phyloP scores from a whole-genome alignment of 2,329 filamentous ascomycete species.

The Aspergillus sp. region DNA sequence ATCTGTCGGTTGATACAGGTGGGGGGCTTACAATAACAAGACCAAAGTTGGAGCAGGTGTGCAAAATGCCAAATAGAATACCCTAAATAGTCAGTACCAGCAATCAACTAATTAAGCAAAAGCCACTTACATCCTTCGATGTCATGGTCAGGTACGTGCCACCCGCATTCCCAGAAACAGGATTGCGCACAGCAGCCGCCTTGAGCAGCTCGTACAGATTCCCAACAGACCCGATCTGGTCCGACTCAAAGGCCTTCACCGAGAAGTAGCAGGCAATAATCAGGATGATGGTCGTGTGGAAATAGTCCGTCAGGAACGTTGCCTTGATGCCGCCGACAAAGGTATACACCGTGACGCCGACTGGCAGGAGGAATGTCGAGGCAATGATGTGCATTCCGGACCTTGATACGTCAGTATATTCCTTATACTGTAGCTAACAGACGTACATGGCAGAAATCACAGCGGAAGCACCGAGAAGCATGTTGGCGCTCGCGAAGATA shows the following conservation, averaged over 20 bases:
- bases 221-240: constrained; percentile 50
- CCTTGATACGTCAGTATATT: constrained; percentile 21
- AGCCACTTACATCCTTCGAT: constrained; percentile 37
- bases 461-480: constrained; percentile 50
- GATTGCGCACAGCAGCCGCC: constrained; percentile 44
- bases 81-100: constrained; percentile 30
- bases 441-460: constrained; percentile 42
- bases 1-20: not conserved
- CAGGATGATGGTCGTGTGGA: constrained; percentile 57
- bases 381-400: constrained; percentile 54
- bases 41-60: constrained; percentile 52
- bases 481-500: constrained; percentile 54
- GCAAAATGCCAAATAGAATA: constrained; percentile 53
- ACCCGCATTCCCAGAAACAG: constrained; percentile 53
- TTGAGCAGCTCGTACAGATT: constrained; percentile 54
- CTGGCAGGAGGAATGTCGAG: constrained; percentile 47
- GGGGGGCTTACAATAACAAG: constrained; percentile 45
- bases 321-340: constrained; percentile 44
- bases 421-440: fast-evolving
- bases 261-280: constrained; percentile 53
- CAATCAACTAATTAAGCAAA: too few species aligned
- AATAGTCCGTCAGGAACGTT: constrained; percentile 52
- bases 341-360: constrained; percentile 42
- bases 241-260: constrained; percentile 47
- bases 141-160: constrained; percentile 59